Conservation (phyloP, 805 yeast species). For the Schwanniomyces sp. region DNA sequence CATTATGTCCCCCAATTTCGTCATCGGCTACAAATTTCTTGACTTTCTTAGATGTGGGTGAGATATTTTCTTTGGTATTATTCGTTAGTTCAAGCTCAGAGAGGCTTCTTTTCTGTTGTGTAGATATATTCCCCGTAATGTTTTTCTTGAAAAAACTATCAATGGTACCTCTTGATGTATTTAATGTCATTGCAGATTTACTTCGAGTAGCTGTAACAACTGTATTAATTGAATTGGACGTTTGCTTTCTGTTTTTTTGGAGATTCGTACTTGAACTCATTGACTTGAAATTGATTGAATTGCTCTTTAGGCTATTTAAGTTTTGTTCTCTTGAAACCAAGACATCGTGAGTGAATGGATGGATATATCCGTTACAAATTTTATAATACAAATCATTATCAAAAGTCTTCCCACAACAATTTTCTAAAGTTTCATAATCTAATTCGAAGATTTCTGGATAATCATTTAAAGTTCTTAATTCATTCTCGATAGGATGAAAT, state of each 20-base stretch:
- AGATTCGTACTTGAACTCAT: background rate
- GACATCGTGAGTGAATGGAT: constrained; percentile 58
- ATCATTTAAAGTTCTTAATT: constrained; percentile 58
- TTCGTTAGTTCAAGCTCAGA: background rate
- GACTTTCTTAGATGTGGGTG: constrained; percentile 18
- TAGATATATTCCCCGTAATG: constrained; percentile 1
- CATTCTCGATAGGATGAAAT: constrained; percentile 58
- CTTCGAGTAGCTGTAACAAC: background rate
- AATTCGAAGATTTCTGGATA: constrained; percentile 45
- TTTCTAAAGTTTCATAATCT: constrained; percentile 40
- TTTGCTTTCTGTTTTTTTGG: background rate
- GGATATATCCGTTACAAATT: constrained; percentile 64
- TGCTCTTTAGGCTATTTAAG: constrained; percentile 19
- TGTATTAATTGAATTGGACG: background rate
- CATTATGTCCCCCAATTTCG: background rate
- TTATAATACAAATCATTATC: constrained; percentile 48
- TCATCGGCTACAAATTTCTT: background rate
- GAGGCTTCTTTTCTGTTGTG: background rate
- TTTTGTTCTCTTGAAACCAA: constrained; percentile 49
- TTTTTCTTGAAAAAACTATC: constrained; percentile 7
- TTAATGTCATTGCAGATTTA: background rate
- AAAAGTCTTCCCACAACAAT: constrained; percentile 47
- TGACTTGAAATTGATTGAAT: constrained; percentile 10
- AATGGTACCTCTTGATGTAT: constrained; percentile 1
- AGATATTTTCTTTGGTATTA: constrained; percentile 4